Conservation (phyloP, 805 yeast genomes). For the Ogataea methanolica region DNA sequence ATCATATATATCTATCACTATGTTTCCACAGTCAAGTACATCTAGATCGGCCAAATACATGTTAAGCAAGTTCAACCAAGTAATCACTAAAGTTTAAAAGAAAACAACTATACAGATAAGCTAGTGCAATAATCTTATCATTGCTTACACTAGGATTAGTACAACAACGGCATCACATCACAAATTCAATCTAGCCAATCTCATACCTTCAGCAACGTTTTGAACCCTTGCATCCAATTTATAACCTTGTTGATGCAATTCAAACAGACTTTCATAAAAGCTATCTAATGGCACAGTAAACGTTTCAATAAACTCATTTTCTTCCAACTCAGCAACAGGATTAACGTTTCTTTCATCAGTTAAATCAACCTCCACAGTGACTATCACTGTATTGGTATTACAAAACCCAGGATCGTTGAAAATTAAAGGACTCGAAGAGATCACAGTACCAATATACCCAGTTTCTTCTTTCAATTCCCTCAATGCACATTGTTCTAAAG, state of each 20-base stretch:
- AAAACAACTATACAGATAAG: not conserved
- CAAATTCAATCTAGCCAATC: slow-evolving; percentile 36
- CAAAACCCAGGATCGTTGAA: slow-evolving; percentile 69
- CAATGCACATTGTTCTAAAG: slow-evolving; percentile 72
- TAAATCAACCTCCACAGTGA: slow-evolving; percentile 74
- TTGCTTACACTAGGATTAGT: too few species aligned
- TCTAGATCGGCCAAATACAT: too few species aligned
- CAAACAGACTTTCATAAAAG: slow-evolving; percentile 50
- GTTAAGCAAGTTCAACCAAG: too few species aligned
- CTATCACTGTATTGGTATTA: slow-evolving; percentile 79
- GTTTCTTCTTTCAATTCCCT: slow-evolving; percentile 91
- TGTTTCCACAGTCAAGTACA: too few species aligned
- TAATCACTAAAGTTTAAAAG: not conserved
- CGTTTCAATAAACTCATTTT: slow-evolving; percentile 89
- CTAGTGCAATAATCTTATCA: too few species aligned
- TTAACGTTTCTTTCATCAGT: slow-evolving; percentile 55
- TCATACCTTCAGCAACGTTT: slow-evolving; percentile 78
- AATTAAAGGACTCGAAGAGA: slow-evolving; percentile 22
- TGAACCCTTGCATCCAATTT: slow-evolving; percentile 83
- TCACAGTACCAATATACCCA: slow-evolving; percentile 74
- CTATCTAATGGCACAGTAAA: slow-evolving; percentile 62
- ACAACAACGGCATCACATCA: not conserved
- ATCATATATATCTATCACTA: too few species aligned
- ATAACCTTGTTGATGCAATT: slow-evolving; percentile 60
- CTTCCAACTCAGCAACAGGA: slow-evolving; percentile 78